Percentiles rank a stretch among this genome's conserved stretches.
These are phyloP conservation scores for Silene coronaria DNA, from an alignment of 179 eudicot species.

Conservation along the genomic window DNA sequence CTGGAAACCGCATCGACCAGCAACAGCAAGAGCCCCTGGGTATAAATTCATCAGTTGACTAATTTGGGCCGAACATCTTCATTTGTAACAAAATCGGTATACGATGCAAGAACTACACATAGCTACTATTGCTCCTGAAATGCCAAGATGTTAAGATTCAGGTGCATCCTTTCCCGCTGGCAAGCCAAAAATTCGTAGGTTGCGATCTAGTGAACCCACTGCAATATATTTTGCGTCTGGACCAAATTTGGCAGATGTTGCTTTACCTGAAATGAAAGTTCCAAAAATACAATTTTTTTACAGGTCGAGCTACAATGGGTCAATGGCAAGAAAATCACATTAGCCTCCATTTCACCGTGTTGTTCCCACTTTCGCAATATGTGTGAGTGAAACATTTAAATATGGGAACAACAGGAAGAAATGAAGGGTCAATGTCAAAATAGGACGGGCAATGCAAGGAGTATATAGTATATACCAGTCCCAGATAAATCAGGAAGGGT, in stretches of 20 bases:
- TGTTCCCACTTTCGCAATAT: no score
- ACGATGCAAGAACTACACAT: background rate
- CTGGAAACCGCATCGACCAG: background rate
- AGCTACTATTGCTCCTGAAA: background rate
- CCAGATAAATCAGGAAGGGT: constrained; percentile 92
- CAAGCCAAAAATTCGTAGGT: constrained; percentile 78
- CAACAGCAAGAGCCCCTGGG: background rate
- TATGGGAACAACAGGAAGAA: no score
- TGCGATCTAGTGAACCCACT: constrained; percentile 79
- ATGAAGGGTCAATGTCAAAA: no score
- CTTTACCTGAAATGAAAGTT: constrained; percentile 51
- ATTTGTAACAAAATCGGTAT: background rate
- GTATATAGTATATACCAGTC: constrained; percentile 50
- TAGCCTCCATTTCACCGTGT: background rate
- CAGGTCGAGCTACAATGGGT: background rate
- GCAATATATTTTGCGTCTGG: constrained; percentile 81
- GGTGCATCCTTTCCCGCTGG: constrained; percentile 32
- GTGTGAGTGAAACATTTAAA: no score
- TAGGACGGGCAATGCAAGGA: background rate
- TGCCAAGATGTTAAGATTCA: background rate
- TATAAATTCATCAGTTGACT: background rate
- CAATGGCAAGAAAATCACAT: background rate
- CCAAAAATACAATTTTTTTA: background rate
- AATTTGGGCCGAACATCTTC: background rate
- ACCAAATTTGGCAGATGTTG: constrained; percentile 64